Evolutionary conservation across 2,329 filamentous ascomycete genomes (phyloP).

Genomic region (Monosporascus cannonballus): DNA sequence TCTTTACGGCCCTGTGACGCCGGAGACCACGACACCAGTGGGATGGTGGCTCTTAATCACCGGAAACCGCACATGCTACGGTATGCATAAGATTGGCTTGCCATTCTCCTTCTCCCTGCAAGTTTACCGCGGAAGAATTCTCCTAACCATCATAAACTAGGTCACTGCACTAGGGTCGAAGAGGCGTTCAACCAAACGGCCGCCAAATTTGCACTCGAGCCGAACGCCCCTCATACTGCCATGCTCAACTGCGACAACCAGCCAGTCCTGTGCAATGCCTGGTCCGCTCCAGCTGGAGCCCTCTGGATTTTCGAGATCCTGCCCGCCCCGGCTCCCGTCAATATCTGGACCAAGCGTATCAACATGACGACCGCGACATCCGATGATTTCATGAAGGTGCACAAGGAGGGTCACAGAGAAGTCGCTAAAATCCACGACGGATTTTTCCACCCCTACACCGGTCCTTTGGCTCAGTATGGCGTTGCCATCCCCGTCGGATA

Average conservation of each 20-base stretch:
- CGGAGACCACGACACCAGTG: constrained; percentile 55
- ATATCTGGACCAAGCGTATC: constrained; percentile 58
- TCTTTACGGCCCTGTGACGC: constrained; percentile 55
- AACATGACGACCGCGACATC: constrained; percentile 65
- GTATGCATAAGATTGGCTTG: constrained; percentile 30
- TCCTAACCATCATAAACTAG: constrained; percentile 29
- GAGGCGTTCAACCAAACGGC: constrained; percentile 62
- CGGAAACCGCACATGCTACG: constrained; percentile 71
- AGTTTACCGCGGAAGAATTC: not conserved
- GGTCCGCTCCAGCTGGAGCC: constrained; percentile 58
- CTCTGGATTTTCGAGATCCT: constrained; percentile 65
- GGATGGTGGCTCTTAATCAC: constrained; percentile 73
- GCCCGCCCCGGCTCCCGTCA: constrained; percentile 56
- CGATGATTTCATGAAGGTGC: constrained; percentile 55
- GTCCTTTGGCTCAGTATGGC: constrained; percentile 55
- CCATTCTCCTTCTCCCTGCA: not conserved
- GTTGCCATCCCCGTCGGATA: constrained; percentile 62
- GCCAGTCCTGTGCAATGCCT: constrained; percentile 68
- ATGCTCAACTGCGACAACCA: constrained; percentile 69
- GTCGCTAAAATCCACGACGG: constrained; percentile 47
- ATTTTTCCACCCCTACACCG: constrained; percentile 71
- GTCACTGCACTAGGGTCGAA: constrained; percentile 59
- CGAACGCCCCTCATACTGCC: constrained; percentile 60
- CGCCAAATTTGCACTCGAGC: constrained; percentile 53
- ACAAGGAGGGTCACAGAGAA: constrained; percentile 43